Conservation (phyloP, 2,329 filamentous ascomycete genomes). For the Alternaria longipes region DNA sequence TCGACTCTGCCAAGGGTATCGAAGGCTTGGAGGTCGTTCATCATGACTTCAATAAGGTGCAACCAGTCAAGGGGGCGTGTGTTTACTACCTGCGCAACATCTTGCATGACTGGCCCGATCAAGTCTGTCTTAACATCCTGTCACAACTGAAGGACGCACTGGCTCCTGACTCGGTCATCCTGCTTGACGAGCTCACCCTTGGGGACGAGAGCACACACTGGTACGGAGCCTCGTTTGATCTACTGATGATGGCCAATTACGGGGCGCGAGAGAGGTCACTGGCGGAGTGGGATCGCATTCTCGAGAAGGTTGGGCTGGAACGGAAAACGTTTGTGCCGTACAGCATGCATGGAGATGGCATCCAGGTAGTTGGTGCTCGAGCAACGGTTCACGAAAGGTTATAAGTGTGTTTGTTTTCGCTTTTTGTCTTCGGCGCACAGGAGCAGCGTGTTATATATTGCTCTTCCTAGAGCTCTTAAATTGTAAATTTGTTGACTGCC, state of each 20-base stretch:
- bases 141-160: slow-evolving; percentile 10
- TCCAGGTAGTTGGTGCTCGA: slow-evolving; percentile 9
- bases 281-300: slow-evolving; percentile 11
- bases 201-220: slow-evolving; percentile 10
- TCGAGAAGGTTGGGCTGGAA: slow-evolving; percentile 12
- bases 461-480: background rate
- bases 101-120: slow-evolving; percentile 15
- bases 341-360: slow-evolving; percentile 12
- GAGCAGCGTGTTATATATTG: background rate
- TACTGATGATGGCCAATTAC: slow-evolving; percentile 18
- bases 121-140: slow-evolving; percentile 6
- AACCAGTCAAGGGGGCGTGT: slow-evolving; percentile 6
- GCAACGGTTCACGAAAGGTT: background rate
- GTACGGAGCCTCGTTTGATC: slow-evolving; percentile 13
- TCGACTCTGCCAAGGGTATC: slow-evolving; percentile 10
- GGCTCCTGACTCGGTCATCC: slow-evolving; percentile 14
- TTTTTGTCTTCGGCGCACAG: background rate
- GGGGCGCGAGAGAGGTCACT: slow-evolving; percentile 12
- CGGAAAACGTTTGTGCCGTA: slow-evolving; percentile 12
- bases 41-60: slow-evolving; percentile 11
- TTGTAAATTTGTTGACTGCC: background rate
- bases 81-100: slow-evolving; percentile 15
- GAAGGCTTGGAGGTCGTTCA: slow-evolving; percentile 6
- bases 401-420: background rate
- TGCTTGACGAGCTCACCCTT: slow-evolving; percentile 10